Percentiles rank a stretch among this genome's conserved stretches.
Conservation (phyloP, 2,329 filamentous ascomycete species). For the Botrytis fabae region DNA sequence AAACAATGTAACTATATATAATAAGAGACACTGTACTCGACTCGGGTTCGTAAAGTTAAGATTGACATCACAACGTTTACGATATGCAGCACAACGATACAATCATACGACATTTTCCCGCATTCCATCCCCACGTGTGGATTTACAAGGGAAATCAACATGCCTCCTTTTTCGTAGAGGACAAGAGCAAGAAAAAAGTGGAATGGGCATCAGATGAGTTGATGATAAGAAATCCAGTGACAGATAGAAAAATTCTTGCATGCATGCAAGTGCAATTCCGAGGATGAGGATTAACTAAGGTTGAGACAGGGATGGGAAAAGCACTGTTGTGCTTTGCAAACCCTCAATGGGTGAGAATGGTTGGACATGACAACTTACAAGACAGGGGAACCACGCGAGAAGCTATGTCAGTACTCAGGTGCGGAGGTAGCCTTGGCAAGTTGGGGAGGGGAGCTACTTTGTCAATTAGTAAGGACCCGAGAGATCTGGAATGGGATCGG, state of each 20-base stretch:
- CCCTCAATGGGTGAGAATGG: neutral
- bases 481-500: neutral
- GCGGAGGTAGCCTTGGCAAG: slow-evolving; percentile 6
- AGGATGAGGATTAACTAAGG: slow-evolving; percentile 6
- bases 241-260: slow-evolving; percentile 4
- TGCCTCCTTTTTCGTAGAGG: neutral
- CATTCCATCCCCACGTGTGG: neutral
- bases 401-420: slow-evolving; percentile 1
- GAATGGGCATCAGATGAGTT: neutral
- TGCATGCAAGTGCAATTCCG: slow-evolving; percentile 15
- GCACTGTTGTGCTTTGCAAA: neutral
- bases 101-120: slow-evolving; percentile 6
- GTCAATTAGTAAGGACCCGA: neutral
- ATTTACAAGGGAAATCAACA: neutral
- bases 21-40: neutral
- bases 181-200: neutral
- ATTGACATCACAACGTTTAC: slow-evolving; percentile 1
- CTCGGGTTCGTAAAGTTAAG: slow-evolving; percentile 10
- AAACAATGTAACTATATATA: neutral
- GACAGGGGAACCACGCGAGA: slow-evolving; percentile 20
- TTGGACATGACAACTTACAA: slow-evolving; percentile 9
- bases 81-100: neutral
- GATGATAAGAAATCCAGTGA: slow-evolving; percentile 11
- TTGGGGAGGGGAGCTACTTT: neutral
- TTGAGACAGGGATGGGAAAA: neutral